phyloP scores from a whole-genome alignment of 2,329 filamentous ascomycete genomes.

The Penicillium sp. region DNA sequence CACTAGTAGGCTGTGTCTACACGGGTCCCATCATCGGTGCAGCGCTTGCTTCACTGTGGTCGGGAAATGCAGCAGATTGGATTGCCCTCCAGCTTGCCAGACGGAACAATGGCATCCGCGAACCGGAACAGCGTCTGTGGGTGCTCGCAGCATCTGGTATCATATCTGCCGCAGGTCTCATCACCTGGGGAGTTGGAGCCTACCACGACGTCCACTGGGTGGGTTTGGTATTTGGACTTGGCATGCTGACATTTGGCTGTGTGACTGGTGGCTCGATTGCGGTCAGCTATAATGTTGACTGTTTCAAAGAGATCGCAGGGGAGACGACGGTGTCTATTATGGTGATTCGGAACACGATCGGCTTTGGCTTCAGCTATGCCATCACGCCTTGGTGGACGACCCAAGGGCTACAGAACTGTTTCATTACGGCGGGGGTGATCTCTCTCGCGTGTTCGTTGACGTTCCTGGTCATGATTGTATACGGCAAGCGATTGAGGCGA shows the following conservation, averaged over 20 bases:
- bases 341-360: slow-evolving; percentile 41
- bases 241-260: slow-evolving; percentile 27
- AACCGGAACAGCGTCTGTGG: slow-evolving; percentile 40
- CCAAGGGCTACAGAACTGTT: slow-evolving; percentile 13
- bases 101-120: slow-evolving; percentile 42
- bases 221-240: slow-evolving; percentile 31
- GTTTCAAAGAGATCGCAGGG: slow-evolving; percentile 28
- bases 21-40: slow-evolving; percentile 15
- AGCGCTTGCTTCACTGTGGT: slow-evolving; percentile 20
- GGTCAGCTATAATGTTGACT: slow-evolving; percentile 29
- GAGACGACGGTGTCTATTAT: slow-evolving; percentile 37
- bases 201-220: slow-evolving; percentile 29
- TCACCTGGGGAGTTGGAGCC: slow-evolving; percentile 33
- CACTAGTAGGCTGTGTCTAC: neutral
- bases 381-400: neutral
- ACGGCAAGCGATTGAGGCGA: no score
- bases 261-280: slow-evolving; percentile 22
- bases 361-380: slow-evolving; percentile 7
- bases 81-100: slow-evolving; percentile 38
- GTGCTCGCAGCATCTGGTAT: slow-evolving; percentile 25
- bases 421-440: no score
- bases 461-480: no score
- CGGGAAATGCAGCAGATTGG: slow-evolving; percentile 23
- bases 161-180: slow-evolving; percentile 21
- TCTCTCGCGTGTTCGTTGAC: no score